phyloP scores from a whole-genome alignment of 1,139 yeast genomes.

The Zygosaccharomyces pseudobailii region DNA sequence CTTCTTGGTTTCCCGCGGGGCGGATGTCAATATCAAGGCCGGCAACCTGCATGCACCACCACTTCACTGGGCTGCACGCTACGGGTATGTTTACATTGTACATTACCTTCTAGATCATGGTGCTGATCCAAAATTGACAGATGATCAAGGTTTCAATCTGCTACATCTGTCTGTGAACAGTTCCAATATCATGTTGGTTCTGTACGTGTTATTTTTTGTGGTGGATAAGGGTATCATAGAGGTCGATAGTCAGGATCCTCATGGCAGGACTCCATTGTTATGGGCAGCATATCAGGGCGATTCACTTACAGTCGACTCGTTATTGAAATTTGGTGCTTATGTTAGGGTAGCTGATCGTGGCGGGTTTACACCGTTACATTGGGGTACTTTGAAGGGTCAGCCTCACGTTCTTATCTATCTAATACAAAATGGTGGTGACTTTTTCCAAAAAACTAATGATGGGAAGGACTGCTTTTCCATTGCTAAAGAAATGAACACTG shows the following conservation, averaged over 20 bases:
- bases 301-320: constrained; percentile 65
- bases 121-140: constrained; percentile 68
- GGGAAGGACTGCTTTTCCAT: constrained; percentile 66
- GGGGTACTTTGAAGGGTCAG: constrained; percentile 85
- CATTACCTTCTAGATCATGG: constrained; percentile 62
- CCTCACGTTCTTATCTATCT: constrained; percentile 59
- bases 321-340: constrained; percentile 74
- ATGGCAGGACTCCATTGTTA: constrained; percentile 73
- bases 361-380: constrained; percentile 84
- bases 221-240: constrained; percentile 42
- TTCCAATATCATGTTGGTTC: constrained; percentile 79
- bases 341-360: constrained; percentile 57
- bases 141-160: constrained; percentile 78
- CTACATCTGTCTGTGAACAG: constrained; percentile 86
- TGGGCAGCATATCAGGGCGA: constrained; percentile 99
- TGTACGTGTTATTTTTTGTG: constrained; percentile 55
- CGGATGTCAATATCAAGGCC: constrained; percentile 63
- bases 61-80: constrained; percentile 92
- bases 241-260: constrained; percentile 65
- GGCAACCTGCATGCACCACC: constrained; percentile 81
- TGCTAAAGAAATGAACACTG: constrained; percentile 76
- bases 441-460: constrained; percentile 57
- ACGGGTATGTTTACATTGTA: constrained; percentile 81
- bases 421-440: constrained; percentile 69
- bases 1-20: constrained; percentile 64